These are phyloP conservation scores for Sutorius australiensis DNA, from an alignment of 768 basidiomycete species.

Conservation along the genomic window DNA sequence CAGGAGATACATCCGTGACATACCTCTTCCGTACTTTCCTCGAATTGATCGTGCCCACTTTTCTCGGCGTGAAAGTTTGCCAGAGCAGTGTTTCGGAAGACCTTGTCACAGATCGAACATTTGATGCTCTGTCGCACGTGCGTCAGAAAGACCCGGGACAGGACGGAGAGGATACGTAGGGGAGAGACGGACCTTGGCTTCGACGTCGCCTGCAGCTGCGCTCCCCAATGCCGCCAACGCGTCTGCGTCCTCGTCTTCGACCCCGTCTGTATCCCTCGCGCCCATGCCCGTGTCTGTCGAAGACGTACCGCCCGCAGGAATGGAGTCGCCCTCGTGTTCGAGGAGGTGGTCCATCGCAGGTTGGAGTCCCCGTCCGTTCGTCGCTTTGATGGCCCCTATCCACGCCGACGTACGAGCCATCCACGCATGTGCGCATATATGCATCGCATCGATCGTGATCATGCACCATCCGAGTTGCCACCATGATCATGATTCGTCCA, in stretches of 20 bases:
- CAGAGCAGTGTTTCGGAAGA: constrained; percentile 80
- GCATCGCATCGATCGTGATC: background rate
- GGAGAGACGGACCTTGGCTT: constrained; percentile 55
- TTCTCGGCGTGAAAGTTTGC: constrained; percentile 94
- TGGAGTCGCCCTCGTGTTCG: constrained; percentile 69
- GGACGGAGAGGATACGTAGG: no score
- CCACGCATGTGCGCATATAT: background rate
- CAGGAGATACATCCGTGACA: background rate
- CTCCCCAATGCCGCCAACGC: constrained; percentile 53
- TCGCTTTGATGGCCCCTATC: constrained; percentile 86
- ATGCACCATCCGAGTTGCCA: no score
- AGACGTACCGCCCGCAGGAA: constrained; percentile 54
- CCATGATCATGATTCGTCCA: no score
- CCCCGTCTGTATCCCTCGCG: constrained; percentile 41
- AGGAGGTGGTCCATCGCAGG: constrained; percentile 88
- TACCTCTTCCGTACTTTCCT: constrained; percentile 93
- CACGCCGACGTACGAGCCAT: background rate
- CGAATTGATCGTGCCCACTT: constrained; percentile 93
- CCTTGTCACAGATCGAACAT: constrained; percentile 80
- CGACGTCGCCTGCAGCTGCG: constrained; percentile 38
- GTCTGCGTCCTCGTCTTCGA: constrained; percentile 58
- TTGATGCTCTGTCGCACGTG: constrained; percentile 56
- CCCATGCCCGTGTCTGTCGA: constrained; percentile 15
- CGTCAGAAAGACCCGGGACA: no score
- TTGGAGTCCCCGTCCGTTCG: constrained; percentile 79